These are phyloP conservation scores for Anthracocystis walkeri DNA, from an alignment of 1,284 basidiomycete species.

Conservation along the genomic window DNA sequence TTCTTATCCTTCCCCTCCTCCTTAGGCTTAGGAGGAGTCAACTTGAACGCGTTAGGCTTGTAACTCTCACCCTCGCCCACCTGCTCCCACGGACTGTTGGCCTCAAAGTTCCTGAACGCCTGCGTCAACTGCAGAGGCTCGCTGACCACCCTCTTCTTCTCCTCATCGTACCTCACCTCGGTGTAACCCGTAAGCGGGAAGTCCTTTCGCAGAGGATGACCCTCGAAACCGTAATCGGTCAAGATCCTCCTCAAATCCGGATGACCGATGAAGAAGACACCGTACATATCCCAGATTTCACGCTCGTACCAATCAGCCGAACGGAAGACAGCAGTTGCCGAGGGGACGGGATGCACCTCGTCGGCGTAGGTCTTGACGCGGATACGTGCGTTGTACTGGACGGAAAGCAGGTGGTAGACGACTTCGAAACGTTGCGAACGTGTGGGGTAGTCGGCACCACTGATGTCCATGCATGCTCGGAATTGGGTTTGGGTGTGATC, in stretches of 20 bases:
- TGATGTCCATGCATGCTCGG: constrained; percentile 92
- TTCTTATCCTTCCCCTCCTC: constrained; percentile 69
- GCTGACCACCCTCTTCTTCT: constrained; percentile 97
- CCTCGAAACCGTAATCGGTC: constrained; percentile 99
- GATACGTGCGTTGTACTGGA: constrained; percentile 80
- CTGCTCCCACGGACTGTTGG: constrained; percentile 87
- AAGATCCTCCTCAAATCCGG: constrained; percentile 96
- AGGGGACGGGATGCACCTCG: constrained; percentile 94
- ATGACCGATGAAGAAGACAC: constrained; percentile 95
- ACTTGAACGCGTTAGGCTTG: constrained; percentile 72
- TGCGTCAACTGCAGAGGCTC: constrained; percentile 98
- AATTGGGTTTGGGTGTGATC: constrained; percentile 97
- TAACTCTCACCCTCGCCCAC: constrained; percentile 85
- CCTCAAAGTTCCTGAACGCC: constrained; percentile 97
- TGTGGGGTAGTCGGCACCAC: constrained; percentile 94
- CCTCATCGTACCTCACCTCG: constrained; percentile 97
- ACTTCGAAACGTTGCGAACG: constrained; percentile 95
- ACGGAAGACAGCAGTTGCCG: constrained; percentile 81
- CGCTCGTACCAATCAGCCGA: constrained; percentile 99
- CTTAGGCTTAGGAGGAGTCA: constrained; percentile 71
- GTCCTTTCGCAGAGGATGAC: constrained; percentile 96
- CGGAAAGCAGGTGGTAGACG: constrained; percentile 92
- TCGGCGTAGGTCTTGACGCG: constrained; percentile 98
- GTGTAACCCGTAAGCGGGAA: constrained; percentile 98
- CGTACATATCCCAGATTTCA: constrained; percentile 97